phyloP scores from a whole-genome alignment of 2,329 filamentous ascomycete species.

The Setomelanomma holmii region DNA sequence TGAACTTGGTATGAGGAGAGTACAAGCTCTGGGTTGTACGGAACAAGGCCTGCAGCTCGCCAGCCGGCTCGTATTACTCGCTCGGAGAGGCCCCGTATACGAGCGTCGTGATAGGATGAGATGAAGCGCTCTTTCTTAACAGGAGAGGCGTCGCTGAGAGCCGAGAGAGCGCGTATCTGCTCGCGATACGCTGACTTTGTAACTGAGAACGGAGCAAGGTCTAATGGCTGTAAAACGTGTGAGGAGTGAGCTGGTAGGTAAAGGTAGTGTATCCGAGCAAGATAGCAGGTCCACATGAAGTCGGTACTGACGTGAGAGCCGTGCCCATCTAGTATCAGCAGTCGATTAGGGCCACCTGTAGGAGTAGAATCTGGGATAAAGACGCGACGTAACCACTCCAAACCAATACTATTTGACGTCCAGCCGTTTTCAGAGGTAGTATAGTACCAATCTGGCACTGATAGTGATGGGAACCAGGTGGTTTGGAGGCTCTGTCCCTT shows the following conservation, averaged over 20 bases:
- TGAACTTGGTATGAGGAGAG: neutral
- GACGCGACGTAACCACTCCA: conserved; percentile 1
- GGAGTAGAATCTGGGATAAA: conserved; percentile 3
- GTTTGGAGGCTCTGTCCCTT: conserved; percentile 5
- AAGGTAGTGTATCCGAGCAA: neutral
- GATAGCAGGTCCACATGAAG: neutral
- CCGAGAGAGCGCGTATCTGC: neutral
- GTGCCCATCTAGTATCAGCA: conserved; percentile 6
- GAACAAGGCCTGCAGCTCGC: neutral
- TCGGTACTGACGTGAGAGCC: neutral
- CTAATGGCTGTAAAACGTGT: neutral
- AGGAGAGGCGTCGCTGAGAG: neutral
- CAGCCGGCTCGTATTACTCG: neutral
- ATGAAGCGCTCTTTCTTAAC: neutral
- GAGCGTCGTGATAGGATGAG: neutral
- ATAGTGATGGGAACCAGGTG: conserved; percentile 1
- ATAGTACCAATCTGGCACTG: conserved; percentile 2
- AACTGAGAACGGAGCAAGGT: neutral
- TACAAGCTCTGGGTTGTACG: neutral
- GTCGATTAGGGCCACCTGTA: neutral
- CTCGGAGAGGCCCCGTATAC: neutral
- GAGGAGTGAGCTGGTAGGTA: neutral
- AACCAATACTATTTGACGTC: conserved; percentile 2
- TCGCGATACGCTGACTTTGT: neutral
- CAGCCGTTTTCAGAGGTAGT: conserved; percentile 5